phyloP scores from a whole-genome alignment of 1,284 basidiomycete genomes.

The Veloboletus limbatus region DNA sequence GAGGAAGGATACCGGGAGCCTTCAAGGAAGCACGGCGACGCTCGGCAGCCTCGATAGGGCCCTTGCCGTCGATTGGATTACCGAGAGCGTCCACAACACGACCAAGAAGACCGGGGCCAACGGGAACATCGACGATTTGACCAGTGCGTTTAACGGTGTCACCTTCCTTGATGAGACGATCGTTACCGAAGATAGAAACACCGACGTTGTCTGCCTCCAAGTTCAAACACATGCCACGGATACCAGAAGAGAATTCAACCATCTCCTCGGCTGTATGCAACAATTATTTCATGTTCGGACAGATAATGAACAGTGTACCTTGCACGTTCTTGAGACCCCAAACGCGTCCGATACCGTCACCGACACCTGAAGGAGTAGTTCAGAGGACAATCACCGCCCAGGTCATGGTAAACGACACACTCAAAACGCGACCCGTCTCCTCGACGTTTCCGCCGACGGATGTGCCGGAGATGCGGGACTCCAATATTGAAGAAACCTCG shows the following conservation, averaged over 20 bases:
- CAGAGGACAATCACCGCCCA: slow-evolving; percentile 6
- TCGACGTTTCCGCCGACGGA: slow-evolving; percentile 91
- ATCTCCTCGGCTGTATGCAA: slow-evolving; percentile 87
- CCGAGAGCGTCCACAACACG: slow-evolving; percentile 99
- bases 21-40: slow-evolving; percentile 97
- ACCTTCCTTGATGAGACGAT: slow-evolving; percentile 99
- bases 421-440: slow-evolving; percentile 98
- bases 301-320: slow-evolving; percentile 48
- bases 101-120: slow-evolving; percentile 93
- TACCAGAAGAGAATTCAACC: slow-evolving; percentile 99
- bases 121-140: slow-evolving; percentile 99
- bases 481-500: slow-evolving; percentile 98
- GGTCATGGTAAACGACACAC: slow-evolving; percentile 47
- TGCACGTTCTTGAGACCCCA: slow-evolving; percentile 93
- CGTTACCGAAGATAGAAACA: slow-evolving; percentile 99
- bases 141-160: slow-evolving; percentile 99
- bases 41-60: slow-evolving; percentile 90
- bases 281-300: slow-evolving; percentile 9
- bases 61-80: slow-evolving; percentile 99
- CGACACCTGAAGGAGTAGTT: slow-evolving; percentile 68
- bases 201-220: slow-evolving; percentile 99
- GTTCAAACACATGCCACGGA: slow-evolving; percentile 99
- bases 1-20: slow-evolving; percentile 98
- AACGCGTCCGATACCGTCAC: slow-evolving; percentile 99
- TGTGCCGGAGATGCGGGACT: slow-evolving; percentile 95